Base-by-base conservation (phyloP, 2,329 filamentous ascomycete species). In the Aspergillus quadrilineatus region DNA sequence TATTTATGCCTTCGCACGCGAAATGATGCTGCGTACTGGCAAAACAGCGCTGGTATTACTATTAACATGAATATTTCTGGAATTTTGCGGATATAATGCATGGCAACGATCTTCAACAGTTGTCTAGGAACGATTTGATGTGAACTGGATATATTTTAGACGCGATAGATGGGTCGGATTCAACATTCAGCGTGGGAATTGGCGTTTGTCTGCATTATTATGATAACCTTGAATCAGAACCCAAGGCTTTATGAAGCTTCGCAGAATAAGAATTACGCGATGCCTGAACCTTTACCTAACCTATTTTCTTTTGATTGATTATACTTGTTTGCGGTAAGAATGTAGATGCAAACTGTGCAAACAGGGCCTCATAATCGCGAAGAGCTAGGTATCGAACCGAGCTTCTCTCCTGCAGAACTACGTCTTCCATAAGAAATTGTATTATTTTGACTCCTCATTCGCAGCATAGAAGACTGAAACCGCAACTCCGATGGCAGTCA, bases 1-100 rank as follows among this genome's bases (percentile, higher is more conserved):
- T 77, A 53, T 82, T 80, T 55, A 63, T 55, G 30, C 68, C 71
- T 9, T 63, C 64, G 6, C 47, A 65, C n/a, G 6, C 39, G 7
- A 30, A 36, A 53, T 32, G 42, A 42, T 26, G 14, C 45, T 9
- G 14, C 6, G 9, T 29, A 43, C 12, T 28, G 22, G 14, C n/a
- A n/a, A 14, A 3, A 26, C 22, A 6, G 6, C 14, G 22, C 17
- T 22, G 12, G 5, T 28, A n/a, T n/a, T 9, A 26, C 14, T 28
- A 28, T 26, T 44, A 26, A 29, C 34, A 47, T 49, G 9, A 48
- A 47, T 57, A 26, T 57, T 58, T 37, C 15, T 22, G 7, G 37
- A 26, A 26, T 48, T 51, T 44, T 51, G 28, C 47, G 44, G 52
- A 29, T 45, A 60, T 57, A 22, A 47, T 47, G 41, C 47, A 17